These are phyloP conservation scores for Nyctanthes arbortristis DNA, from an alignment of 257 asterid genomes.

Conservation along the genomic window DNA sequence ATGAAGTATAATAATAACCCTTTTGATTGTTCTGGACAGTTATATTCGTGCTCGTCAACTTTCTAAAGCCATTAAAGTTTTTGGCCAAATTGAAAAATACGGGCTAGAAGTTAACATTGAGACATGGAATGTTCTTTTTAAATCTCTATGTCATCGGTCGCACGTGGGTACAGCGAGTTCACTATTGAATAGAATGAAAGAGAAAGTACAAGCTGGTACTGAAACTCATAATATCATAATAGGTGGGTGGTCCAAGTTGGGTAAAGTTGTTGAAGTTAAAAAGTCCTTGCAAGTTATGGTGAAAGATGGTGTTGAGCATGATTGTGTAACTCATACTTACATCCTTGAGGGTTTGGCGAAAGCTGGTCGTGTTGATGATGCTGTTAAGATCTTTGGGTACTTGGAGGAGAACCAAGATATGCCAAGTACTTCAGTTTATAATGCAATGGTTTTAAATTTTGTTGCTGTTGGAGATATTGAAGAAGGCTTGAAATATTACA, in stretches of 20 bases:
- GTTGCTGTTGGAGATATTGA: slow-evolving; percentile 52
- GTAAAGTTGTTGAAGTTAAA: slow-evolving; percentile 69
- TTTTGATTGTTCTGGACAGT: slow-evolving; percentile 63
- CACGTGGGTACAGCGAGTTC: slow-evolving; percentile 61
- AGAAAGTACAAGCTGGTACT: slow-evolving; percentile 45
- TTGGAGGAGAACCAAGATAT: slow-evolving; percentile 50
- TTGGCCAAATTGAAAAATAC: slow-evolving; percentile 51
- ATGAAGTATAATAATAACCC: no score
- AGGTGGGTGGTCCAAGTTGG: slow-evolving; percentile 80
- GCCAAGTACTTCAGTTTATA: slow-evolving; percentile 55
- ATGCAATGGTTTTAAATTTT: slow-evolving; percentile 72
- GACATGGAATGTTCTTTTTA: slow-evolving; percentile 51
- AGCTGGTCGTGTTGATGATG: slow-evolving; percentile 63
- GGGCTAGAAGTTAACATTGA: slow-evolving; percentile 49
- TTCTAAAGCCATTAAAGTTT: slow-evolving; percentile 55
- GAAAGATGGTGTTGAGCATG: slow-evolving; percentile 68
- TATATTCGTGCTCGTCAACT: slow-evolving; percentile 61
- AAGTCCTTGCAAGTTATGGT: slow-evolving; percentile 60
- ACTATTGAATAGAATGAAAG: slow-evolving; percentile 59
- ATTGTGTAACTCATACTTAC: slow-evolving; percentile 55
- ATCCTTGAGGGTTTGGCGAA: slow-evolving; percentile 82
- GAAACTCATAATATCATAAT: slow-evolving; percentile 53
- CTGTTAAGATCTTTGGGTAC: slow-evolving; percentile 52
- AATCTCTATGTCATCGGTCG: slow-evolving; percentile 55
- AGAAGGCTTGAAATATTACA: slow-evolving; percentile 54